Conservation (phyloP, 1,284 basidiomycete species). For the Tilletia horrida region DNA sequence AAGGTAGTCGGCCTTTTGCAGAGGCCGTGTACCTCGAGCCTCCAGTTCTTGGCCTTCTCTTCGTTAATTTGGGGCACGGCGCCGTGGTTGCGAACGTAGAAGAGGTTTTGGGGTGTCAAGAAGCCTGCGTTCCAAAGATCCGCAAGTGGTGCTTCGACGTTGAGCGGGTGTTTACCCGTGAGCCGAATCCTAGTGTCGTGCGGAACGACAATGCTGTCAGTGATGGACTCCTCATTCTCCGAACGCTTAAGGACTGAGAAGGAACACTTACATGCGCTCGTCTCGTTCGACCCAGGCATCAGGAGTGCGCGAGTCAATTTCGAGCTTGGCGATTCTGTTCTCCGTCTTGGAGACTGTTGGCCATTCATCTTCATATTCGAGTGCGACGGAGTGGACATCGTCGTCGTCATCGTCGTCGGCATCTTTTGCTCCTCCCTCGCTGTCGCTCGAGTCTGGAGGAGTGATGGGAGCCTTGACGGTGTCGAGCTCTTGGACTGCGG, state of each 20-base stretch:
- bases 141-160: slow-evolving; percentile 62
- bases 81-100: slow-evolving; percentile 69
- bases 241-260: too few relatives aligned
- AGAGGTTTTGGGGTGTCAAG: slow-evolving; percentile 65
- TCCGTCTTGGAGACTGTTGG: slow-evolving; percentile 34
- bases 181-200: slow-evolving; percentile 31
- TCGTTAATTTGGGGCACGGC: slow-evolving; percentile 62
- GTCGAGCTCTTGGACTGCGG: neutral
- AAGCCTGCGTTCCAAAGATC: slow-evolving; percentile 63
- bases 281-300: slow-evolving; percentile 46
- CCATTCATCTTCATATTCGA: slow-evolving; percentile 28
- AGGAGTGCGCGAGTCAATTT: slow-evolving; percentile 40
- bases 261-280: slow-evolving; percentile 31
- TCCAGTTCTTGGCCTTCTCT: slow-evolving; percentile 59
- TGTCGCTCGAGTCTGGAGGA: slow-evolving; percentile 5
- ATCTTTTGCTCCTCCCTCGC: neutral
- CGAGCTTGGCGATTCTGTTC: slow-evolving; percentile 28
- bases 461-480: neutral
- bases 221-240: too few relatives aligned
- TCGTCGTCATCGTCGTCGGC: neutral
- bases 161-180: slow-evolving; percentile 62
- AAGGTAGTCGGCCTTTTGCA: slow-evolving; percentile 38
- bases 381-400: neutral
- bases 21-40: slow-evolving; percentile 60
- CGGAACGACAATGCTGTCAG: too few relatives aligned